Evolutionary conservation across 2,329 filamentous ascomycete genomes (phyloP), one percentile per base, ranked within the genome.

Genomic region (Paecilomyces niveus): DNA sequence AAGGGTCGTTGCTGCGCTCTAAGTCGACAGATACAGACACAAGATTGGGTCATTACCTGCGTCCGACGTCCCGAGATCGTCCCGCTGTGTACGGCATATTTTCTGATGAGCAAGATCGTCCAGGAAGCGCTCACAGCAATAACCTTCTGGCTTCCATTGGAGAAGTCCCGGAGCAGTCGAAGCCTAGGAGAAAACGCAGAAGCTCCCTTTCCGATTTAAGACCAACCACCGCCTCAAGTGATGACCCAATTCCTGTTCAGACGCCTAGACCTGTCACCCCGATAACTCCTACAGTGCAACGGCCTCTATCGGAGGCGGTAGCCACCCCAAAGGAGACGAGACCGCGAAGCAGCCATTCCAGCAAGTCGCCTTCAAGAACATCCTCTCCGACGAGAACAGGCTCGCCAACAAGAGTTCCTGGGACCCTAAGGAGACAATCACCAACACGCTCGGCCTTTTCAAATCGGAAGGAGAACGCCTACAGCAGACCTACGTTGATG

Each of bases 141-240:
- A 72, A 72, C 10, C 69, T 84, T 33, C 78, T 77, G 21, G 82
- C 81, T 5, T 86, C 80, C 67, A 80, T 76, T 64, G 79, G 76
- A 78, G 78, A 72, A 76, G 78, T 69, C 62, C 66, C 63, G 63
- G 71, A 71, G 26, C 65, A 52, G 58, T 78, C 71, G 62, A 72
- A 73, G n/a, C 75, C 79, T 52, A 86, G 83, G 70, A 92, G 87
- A 77, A 97, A 96, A 78, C 84, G 93, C 57, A 87, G 93, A 70
- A 97, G 92, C 75, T 97, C 92, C 26, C 77, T 97, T 50, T 96
- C 92, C 3, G 93, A 97, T 72, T 80, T 97, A 54, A 89, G 86
- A 64, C 82, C 79, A 58, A 78, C 90, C n/a, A 18, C 86, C 93
- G 75, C 82, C 72, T 31, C 71, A 81, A 49, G 81, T 84, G 57